These are phyloP conservation scores for Colletotrichum echinochloae DNA, from an alignment of 2,329 filamentous ascomycete genomes.

Conservation along the genomic window DNA sequence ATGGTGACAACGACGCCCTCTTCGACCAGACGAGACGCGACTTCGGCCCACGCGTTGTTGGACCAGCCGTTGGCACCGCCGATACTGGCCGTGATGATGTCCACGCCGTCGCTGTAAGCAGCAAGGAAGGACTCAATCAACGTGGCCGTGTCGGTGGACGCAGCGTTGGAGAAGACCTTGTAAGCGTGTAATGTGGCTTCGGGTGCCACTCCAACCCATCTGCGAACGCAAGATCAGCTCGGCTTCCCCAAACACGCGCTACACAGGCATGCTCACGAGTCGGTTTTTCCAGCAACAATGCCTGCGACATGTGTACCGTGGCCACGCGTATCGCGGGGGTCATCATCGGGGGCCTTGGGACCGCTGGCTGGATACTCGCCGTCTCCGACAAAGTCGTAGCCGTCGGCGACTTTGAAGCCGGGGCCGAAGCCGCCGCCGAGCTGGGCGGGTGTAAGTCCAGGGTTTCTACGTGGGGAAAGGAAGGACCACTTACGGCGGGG, in stretches of 20 bases:
- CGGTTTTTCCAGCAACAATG: slow-evolving; percentile 47
- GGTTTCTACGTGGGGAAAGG: background rate
- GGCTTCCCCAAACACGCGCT: no score
- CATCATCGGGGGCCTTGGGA: slow-evolving; percentile 49
- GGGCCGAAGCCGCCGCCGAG: slow-evolving; percentile 39
- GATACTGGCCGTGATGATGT: slow-evolving; percentile 54
- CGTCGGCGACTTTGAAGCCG: slow-evolving; percentile 43
- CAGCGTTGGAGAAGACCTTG: slow-evolving; percentile 46
- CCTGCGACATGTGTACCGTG: slow-evolving; percentile 49
- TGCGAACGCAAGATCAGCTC: slow-evolving; percentile 35
- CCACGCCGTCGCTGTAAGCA: slow-evolving; percentile 49
- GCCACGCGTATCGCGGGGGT: slow-evolving; percentile 46
- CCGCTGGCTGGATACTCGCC: slow-evolving; percentile 28
- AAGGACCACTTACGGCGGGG: slow-evolving; percentile 46
- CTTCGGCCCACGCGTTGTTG: slow-evolving; percentile 48
- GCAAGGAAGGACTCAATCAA: slow-evolving; percentile 53
- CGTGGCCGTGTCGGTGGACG: slow-evolving; percentile 51
- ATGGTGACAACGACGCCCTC: slow-evolving; percentile 63
- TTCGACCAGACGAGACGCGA: slow-evolving; percentile 56
- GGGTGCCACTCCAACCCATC: slow-evolving; percentile 48
- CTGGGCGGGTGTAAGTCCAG: background rate
- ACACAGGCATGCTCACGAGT: slow-evolving; percentile 23
- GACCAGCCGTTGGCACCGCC: slow-evolving; percentile 49
- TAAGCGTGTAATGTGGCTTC: slow-evolving; percentile 47
- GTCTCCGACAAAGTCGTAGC: slow-evolving; percentile 47